phyloP scores from a whole-genome alignment of 176 grass and related monocot species.

The Carex littledalei region DNA sequence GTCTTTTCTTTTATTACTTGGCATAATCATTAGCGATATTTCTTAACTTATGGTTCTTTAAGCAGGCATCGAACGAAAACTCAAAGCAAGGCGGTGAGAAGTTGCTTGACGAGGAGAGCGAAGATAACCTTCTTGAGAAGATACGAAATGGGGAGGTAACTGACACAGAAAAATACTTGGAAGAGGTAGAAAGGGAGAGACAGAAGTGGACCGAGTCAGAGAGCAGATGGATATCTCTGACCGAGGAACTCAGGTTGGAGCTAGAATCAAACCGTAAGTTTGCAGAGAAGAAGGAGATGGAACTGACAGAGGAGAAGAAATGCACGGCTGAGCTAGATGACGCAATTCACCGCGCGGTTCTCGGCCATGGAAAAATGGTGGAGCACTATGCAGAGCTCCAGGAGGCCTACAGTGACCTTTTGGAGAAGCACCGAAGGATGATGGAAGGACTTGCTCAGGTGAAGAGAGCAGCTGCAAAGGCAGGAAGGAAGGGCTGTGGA shows the following conservation, averaged over 20 bases:
- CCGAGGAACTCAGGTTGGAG: conserved; percentile 78
- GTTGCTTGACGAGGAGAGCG: conserved; percentile 13
- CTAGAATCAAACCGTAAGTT: conserved; percentile 69
- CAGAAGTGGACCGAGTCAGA: conserved; percentile 89
- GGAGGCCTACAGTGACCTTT: conserved; percentile 76
- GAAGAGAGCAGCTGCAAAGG: conserved; percentile 73
- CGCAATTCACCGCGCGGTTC: conserved; percentile 63
- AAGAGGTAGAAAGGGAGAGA: conserved; percentile 74
- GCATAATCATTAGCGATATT: neutral
- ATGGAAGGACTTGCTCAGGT: conserved; percentile 83
- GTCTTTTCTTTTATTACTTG: neutral
- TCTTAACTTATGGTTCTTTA: neutral
- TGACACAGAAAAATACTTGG: conserved; percentile 17
- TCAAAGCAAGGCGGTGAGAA: neutral
- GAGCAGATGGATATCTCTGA: conserved; percentile 92
- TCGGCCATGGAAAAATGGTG: conserved; percentile 73
- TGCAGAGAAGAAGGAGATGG: conserved; percentile 72
- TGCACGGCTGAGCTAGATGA: conserved; percentile 89
- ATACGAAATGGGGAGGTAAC: conserved; percentile 56
- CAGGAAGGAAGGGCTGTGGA: conserved; percentile 77
- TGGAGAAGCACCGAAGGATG: conserved; percentile 63
- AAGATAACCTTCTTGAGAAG: conserved; percentile 63
- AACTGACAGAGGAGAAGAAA: conserved; percentile 70
- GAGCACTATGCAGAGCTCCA: conserved; percentile 93
- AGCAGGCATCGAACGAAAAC: neutral